Base-by-base conservation (phyloP, 495 filamentous ascomycete genomes). In the Darksidea phi region DNA sequence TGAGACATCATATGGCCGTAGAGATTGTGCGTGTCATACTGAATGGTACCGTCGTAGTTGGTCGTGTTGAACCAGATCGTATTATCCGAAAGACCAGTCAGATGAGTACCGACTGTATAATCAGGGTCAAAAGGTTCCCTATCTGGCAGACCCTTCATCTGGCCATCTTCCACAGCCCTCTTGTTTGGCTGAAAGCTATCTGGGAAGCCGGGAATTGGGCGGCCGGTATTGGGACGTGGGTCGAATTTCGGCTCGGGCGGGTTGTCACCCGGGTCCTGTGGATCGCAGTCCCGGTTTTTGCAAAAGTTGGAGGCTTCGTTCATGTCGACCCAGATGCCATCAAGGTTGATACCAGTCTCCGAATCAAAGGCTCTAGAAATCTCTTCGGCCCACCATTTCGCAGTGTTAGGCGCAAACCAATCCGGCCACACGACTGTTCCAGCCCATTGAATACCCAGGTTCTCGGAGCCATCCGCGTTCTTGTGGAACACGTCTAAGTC, bases 21-120 rank as follows among this genome's bases (percentile, higher is more conserved):
- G 11, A 95, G 74, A 68, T 96, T 96, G 74, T 96, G 91, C 2
- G 84, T 86, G 64, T 90, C 91, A 70, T 94, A 94, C 73, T 90
- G 86, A n/a, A 72, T 72, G 47, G 85, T 79, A 1, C 87, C 88
- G 61, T 88, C 86, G 47, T 83, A 76, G 71, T 94, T 89, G 5
- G 88, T 76, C 45, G 91, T 71, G 70, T 91, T 80, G 1, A 89
- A 90, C 66, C 85, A 79, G 56, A 93, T 83, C 0, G 91, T 93
- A 61, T 85, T 51, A 21, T 62, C 43, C 2, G 50, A 37, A 21
- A 69, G 53, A 2, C 32, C 18, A 28, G 57, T 62, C 6, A 25
- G n/a, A 50, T 80, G 84, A 72, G 91, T 90, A 65, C 85, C 78
- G 72, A 95, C 92, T 24, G 77, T 70, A 71, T 95, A 95, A 24